phyloP scores from a whole-genome alignment of 306 rosid genomes.

The Quercus mongolica region DNA sequence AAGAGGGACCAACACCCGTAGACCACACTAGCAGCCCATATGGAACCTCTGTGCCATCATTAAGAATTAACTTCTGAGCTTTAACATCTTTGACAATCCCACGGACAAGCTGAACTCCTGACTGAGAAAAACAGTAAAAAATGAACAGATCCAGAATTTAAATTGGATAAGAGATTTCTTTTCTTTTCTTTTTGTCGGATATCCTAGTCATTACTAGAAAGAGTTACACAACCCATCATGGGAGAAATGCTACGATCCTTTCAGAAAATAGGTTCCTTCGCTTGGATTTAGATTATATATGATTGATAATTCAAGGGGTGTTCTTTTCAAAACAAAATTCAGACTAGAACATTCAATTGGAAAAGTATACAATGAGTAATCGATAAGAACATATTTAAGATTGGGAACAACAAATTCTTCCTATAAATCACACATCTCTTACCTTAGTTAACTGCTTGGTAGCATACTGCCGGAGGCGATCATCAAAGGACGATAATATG shows the following conservation, averaged over 20 bases:
- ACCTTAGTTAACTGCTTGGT: slow-evolving; percentile 87
- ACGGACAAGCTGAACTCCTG: slow-evolving; percentile 91
- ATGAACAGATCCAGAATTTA: slow-evolving; percentile 6
- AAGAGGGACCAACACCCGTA: slow-evolving; percentile 96
- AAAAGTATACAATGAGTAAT: slow-evolving; percentile 12
- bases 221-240: background rate
- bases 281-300: background rate
- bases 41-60: slow-evolving; percentile 93
- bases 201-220: background rate
- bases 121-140: slow-evolving; percentile 55
- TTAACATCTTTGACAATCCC: slow-evolving; percentile 88
- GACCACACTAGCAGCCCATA: slow-evolving; percentile 96
- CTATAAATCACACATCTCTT: slow-evolving; percentile 15
- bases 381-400: slow-evolving; percentile 12
- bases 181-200: background rate
- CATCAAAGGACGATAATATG: slow-evolving; percentile 92
- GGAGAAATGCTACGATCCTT: background rate
- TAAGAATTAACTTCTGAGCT: slow-evolving; percentile 66
- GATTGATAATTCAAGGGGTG: background rate
- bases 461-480: slow-evolving; percentile 77
- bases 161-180: too few relatives aligned
- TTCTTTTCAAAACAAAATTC: background rate
- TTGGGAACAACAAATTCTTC: slow-evolving; percentile 1
- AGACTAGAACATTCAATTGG: background rate
- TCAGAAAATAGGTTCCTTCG: background rate